Evolutionary conservation across 495 filamentous ascomycete genomes (phyloP).

Genomic region (Aspergillus funiculosus): DNA sequence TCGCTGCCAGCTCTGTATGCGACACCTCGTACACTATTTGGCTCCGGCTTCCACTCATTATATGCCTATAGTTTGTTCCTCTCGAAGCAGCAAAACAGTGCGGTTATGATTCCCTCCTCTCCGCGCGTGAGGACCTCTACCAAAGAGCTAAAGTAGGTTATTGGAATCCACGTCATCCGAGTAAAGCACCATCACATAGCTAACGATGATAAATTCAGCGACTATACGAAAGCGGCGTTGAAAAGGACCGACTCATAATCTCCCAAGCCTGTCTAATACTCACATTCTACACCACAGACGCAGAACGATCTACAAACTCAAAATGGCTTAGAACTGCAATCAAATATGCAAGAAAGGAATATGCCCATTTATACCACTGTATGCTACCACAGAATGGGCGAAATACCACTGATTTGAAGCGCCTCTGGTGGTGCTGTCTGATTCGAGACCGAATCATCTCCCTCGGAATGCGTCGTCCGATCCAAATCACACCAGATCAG

Average conservation of each 20-base stretch:
- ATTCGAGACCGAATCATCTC: conserved; percentile 17
- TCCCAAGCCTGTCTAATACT: conserved; percentile 11
- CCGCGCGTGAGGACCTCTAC: conserved; percentile 15
- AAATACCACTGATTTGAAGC: conserved; percentile 10
- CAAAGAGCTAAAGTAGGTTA: conserved; percentile 12
- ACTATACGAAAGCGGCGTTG: conserved; percentile 13
- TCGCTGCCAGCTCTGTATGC: conserved; percentile 13
- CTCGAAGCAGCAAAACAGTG: conserved; percentile 16
- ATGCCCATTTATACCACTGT: conserved; percentile 11
- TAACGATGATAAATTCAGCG: not conserved
- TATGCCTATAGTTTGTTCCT: conserved; percentile 9
- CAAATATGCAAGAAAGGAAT: conserved; percentile 12
- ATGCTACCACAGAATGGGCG: not conserved
- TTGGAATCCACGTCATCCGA: not conserved
- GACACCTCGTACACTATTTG: too few species aligned
- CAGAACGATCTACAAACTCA: conserved; percentile 13
- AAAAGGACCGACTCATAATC: conserved; percentile 10
- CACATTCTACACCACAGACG: conserved; percentile 14
- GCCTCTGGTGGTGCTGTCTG: conserved; percentile 18
- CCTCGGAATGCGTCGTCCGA: conserved; percentile 15
- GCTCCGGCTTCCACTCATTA: not conserved
- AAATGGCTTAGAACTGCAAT: conserved; percentile 16
- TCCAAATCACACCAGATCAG: conserved; percentile 15
- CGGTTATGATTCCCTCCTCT: conserved; percentile 11
- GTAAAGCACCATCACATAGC: not conserved